Conservation (phyloP, 768 basidiomycete genomes). For the Kwoniella sp. region DNA sequence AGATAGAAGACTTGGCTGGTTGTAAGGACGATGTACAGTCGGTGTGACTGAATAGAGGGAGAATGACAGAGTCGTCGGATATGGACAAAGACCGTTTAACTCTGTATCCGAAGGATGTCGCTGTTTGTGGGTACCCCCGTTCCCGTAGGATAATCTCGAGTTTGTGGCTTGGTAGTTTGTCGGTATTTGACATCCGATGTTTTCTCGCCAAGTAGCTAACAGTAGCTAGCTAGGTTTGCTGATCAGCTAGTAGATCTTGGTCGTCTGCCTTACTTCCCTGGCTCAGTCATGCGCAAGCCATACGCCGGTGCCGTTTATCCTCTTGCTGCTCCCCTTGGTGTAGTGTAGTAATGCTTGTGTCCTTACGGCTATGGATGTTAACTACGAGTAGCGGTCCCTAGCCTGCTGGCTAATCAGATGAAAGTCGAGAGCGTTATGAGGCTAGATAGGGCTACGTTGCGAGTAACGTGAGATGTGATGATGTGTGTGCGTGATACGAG, state of each 20-base stretch:
- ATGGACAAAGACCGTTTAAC: conserved; percentile 1
- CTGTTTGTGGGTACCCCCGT: no score
- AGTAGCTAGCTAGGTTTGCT: not conserved
- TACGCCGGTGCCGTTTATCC: not conserved
- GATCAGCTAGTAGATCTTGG: not conserved
- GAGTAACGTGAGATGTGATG: not conserved
- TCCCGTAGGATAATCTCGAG: no score
- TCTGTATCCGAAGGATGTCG: not conserved
- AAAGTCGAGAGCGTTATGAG: no score
- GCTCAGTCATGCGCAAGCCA: not conserved
- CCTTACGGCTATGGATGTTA: no score
- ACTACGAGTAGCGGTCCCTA: no score
- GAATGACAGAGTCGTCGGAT: not conserved
- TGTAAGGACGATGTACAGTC: no score
- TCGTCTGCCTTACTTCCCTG: not conserved
- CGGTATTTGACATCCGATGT: not conserved
- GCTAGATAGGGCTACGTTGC: no score
- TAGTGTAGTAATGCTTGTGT: no score
- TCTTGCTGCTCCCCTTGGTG: no score
- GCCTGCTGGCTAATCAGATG: no score
- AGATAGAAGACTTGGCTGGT: no score
- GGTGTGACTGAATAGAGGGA: not conserved
- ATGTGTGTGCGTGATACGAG: not conserved
- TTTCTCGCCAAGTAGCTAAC: not conserved
- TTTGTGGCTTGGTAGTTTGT: not conserved